Percentiles rank a stretch among this genome's conserved stretches.
These are phyloP conservation scores for Trametes gibbosa DNA, from an alignment of 768 basidiomycete species.

Conservation along the genomic window DNA sequence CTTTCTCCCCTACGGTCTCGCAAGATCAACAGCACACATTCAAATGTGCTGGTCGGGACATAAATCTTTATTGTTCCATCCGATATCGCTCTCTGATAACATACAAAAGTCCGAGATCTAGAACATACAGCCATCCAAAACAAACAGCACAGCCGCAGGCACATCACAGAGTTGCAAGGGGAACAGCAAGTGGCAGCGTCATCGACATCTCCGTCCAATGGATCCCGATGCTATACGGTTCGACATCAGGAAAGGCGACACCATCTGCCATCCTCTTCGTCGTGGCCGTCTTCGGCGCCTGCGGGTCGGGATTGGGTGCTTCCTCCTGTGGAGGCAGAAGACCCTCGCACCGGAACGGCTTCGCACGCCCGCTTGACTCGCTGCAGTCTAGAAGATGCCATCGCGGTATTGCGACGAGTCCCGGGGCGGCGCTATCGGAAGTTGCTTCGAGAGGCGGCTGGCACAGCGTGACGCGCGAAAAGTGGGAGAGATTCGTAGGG, in stretches of 20 bases:
- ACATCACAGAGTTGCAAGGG: constrained; percentile 7
- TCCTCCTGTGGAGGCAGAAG: constrained; percentile 2
- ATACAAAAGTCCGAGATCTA: neutral
- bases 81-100: neutral
- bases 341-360: constrained; percentile 7
- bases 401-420: constrained; percentile 2
- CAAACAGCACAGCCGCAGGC: neutral
- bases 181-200: constrained; percentile 9
- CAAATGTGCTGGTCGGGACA: no score
- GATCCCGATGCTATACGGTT: constrained; percentile 10
- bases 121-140: neutral
- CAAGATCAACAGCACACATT: no score
- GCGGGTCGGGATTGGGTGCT: neutral
- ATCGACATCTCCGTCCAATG: constrained; percentile 13
- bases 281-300: neutral
- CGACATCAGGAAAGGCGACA: constrained; percentile 9
- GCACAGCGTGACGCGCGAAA: constrained; percentile 9
- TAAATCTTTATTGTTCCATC: neutral
- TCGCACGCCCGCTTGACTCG: constrained; percentile 1
- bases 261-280: constrained; percentile 9
- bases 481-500: constrained; percentile 11
- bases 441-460: constrained; percentile 14
- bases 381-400: constrained; percentile 10
- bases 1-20: no score
- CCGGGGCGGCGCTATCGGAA: neutral